Percentiles rank a stretch among this genome's conserved stretches.
Evolutionary conservation across 1,284 basidiomycete genomes (phyloP).

Genomic region (Ceratobasidium sp.): DNA sequence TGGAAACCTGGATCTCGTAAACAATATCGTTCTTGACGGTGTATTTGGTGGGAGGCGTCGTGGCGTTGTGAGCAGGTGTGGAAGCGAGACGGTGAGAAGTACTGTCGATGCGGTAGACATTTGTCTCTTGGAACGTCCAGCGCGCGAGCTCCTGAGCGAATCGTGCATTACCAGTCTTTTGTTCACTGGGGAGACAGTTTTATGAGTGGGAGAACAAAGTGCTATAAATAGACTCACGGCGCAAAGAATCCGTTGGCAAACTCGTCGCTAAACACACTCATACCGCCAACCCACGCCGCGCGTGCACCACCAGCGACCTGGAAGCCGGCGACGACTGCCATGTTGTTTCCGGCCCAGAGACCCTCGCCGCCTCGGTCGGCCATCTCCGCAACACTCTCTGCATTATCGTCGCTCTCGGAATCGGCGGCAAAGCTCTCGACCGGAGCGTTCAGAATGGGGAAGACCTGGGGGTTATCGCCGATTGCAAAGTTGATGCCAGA

Average conservation of each 20-base stretch:
- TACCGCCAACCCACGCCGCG: slow-evolving; percentile 82
- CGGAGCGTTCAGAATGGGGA: slow-evolving; percentile 83
- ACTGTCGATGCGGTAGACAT: slow-evolving; percentile 79
- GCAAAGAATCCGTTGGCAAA: slow-evolving; percentile 69
- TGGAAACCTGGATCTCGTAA: slow-evolving; percentile 75
- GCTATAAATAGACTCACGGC: slow-evolving; percentile 55
- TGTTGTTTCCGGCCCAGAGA: slow-evolving; percentile 77
- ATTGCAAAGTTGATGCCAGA: slow-evolving; percentile 76
- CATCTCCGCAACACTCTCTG: slow-evolving; percentile 67
- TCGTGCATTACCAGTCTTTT: slow-evolving; percentile 74
- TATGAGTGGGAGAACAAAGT: slow-evolving; percentile 26
- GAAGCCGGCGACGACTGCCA: slow-evolving; percentile 86
- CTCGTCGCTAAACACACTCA: slow-evolving; percentile 78
- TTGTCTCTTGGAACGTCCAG: slow-evolving; percentile 92
- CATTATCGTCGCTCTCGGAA: slow-evolving; percentile 57
- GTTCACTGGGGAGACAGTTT: slow-evolving; percentile 54
- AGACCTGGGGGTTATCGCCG: slow-evolving; percentile 80
- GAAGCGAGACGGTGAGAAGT: slow-evolving; percentile 73
- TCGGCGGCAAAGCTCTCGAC: slow-evolving; percentile 75
- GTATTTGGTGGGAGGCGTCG: slow-evolving; percentile 60
- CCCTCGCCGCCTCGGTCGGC: slow-evolving; percentile 75
- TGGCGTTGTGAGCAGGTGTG: slow-evolving; percentile 53
- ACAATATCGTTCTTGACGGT: slow-evolving; percentile 86
- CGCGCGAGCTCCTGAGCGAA: slow-evolving; percentile 77
- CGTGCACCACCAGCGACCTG: slow-evolving; percentile 83